phyloP scores from a whole-genome alignment of 805 yeast species.

The Spathaspora passalidarum region DNA sequence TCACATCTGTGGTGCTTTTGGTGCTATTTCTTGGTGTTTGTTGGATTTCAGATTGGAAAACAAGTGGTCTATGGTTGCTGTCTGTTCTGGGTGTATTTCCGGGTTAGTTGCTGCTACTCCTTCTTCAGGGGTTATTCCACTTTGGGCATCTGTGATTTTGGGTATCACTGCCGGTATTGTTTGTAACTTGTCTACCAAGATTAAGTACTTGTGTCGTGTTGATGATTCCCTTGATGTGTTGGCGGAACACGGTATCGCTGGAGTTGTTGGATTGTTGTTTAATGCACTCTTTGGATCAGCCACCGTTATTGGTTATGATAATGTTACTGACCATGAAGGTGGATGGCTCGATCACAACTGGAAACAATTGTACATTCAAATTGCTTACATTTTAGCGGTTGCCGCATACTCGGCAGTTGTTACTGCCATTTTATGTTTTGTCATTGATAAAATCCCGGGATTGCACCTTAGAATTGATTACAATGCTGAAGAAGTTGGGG shows the following conservation, averaged over 20 bases:
- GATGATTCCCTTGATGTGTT: conserved; percentile 93
- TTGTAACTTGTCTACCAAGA: conserved; percentile 87
- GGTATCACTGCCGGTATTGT: conserved; percentile 79
- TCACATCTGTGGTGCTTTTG: conserved; percentile 84
- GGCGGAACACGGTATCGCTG: conserved; percentile 99
- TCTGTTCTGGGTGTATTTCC: conserved; percentile 92
- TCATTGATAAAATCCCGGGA: conserved; percentile 76
- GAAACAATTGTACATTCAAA: conserved; percentile 86
- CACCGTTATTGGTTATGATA: conserved; percentile 89
- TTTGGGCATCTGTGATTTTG: conserved; percentile 85
- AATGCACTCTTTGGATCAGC: conserved; percentile 85
- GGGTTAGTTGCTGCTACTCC: conserved; percentile 98
- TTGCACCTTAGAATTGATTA: conserved; percentile 76
- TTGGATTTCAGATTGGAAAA: conserved; percentile 84
- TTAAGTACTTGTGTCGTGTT: conserved; percentile 75
- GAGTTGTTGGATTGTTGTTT: conserved; percentile 84
- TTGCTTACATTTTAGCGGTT: conserved; percentile 77
- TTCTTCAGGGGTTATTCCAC: conserved; percentile 83
- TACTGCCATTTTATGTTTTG: conserved; percentile 72
- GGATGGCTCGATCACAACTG: conserved; percentile 92
- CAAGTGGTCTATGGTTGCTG: conserved; percentile 92
- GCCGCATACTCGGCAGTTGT: conserved; percentile 73
- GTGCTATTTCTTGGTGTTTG: conserved; percentile 88
- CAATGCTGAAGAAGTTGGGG: conserved; percentile 82
- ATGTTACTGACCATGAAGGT: conserved; percentile 77